These are phyloP conservation scores for Mortierella claussenii DNA, from an alignment of 192 early-diverging fungal species.

Conservation along the genomic window DNA sequence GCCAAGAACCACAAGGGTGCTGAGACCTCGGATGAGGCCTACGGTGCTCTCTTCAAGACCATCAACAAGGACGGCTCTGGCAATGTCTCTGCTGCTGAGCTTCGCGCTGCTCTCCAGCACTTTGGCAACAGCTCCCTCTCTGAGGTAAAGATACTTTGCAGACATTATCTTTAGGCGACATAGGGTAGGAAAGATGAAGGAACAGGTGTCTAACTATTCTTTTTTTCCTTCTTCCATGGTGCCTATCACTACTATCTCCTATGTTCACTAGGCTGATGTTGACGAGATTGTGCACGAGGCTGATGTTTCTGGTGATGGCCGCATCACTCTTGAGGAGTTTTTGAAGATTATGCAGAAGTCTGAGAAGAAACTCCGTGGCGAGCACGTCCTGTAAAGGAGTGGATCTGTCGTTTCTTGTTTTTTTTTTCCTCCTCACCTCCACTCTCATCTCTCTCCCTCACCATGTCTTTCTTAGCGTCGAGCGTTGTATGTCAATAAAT, in stretches of 20 bases:
- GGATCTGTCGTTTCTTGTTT: background rate
- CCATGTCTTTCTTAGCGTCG: background rate
- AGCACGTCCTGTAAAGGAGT: conserved; percentile 42
- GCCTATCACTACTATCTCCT: background rate
- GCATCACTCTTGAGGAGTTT: conserved; percentile 93
- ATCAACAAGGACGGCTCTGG: conserved; percentile 55
- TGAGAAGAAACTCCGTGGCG: conserved; percentile 53
- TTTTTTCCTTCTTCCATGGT: background rate
- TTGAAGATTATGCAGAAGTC: conserved; percentile 78
- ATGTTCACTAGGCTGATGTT: conserved; percentile 50
- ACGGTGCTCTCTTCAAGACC: conserved; percentile 33
- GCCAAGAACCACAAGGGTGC: conserved; percentile 47
- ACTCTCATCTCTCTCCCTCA: background rate
- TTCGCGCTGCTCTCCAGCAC: conserved; percentile 41
- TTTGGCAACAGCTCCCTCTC: conserved; percentile 52
- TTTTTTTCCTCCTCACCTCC: background rate
- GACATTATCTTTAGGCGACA: too few species aligned
- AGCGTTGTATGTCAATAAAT: background rate
- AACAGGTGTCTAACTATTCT: too few species aligned
- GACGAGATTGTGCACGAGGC: conserved; percentile 76
- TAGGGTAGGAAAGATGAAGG: too few species aligned
- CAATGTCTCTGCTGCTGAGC: conserved; percentile 49
- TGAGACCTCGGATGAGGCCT: conserved; percentile 51
- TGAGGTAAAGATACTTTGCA: conserved; percentile 34
- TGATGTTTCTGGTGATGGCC: conserved; percentile 88